A percentile compares a stretch with the other conserved stretches of the same genome.
Evolutionary conservation across 306 rosid genomes (phyloP).

Genomic region (Corylus avellana): DNA sequence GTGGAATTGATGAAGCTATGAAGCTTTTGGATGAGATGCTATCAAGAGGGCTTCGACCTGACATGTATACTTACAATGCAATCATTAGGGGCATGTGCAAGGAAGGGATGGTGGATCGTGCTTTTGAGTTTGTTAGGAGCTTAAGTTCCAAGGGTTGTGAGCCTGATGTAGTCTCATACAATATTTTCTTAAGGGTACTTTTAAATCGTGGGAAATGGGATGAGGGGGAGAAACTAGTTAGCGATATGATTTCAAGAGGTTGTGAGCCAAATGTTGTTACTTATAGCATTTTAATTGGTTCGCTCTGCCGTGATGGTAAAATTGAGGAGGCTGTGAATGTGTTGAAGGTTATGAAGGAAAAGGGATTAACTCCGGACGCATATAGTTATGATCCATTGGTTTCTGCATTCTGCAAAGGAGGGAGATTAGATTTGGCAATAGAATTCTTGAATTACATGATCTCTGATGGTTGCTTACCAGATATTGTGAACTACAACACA

Average conservation of each 20-base stretch:
- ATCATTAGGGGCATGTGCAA: constrained; percentile 75
- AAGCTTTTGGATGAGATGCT: constrained; percentile 76
- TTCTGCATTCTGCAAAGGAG: constrained; percentile 68
- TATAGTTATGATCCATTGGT: constrained; percentile 83
- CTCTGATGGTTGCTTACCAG: constrained; percentile 77
- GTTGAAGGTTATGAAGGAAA: constrained; percentile 72
- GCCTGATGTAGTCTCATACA: constrained; percentile 69
- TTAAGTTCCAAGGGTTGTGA: constrained; percentile 52
- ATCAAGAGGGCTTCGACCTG: constrained; percentile 66
- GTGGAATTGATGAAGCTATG: constrained; percentile 64
- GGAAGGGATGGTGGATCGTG: constrained; percentile 67
- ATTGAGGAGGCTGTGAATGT: constrained; percentile 66
- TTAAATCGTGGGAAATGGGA: constrained; percentile 64
- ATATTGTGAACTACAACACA: constrained; percentile 75
- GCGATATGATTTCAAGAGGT: constrained; percentile 57
- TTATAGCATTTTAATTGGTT: constrained; percentile 63
- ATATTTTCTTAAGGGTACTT: constrained; percentile 60
- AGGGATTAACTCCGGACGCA: constrained; percentile 72
- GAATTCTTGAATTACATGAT: constrained; percentile 68
- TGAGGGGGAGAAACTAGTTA: constrained; percentile 58
- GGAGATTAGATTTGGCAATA: constrained; percentile 66
- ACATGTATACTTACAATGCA: constrained; percentile 67
- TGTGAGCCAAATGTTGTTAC: constrained; percentile 71
- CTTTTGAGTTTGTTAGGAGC: constrained; percentile 53
- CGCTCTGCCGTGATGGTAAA: constrained; percentile 62